Evolutionary conservation across 805 yeast species (phyloP).

Genomic region (Candida peoriensis): DNA sequence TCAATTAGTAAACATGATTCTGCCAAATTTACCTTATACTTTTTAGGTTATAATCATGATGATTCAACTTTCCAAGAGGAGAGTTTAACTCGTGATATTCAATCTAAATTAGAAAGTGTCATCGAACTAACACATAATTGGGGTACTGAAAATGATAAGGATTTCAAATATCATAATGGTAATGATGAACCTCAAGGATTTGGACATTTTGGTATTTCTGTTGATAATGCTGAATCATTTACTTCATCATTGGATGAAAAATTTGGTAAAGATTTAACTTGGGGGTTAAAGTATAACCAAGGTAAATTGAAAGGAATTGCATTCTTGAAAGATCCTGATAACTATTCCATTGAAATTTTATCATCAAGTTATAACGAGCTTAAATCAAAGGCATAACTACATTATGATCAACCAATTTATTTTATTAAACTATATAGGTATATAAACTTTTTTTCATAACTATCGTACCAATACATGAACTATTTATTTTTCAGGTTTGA

Average conservation of each 20-base stretch:
- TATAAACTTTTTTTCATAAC: not conserved
- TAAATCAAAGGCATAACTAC: not conserved
- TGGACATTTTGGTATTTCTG: conserved; percentile 78
- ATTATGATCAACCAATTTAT: not conserved
- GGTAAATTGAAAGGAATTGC: conserved; percentile 60
- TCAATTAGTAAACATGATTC: conserved; percentile 49
- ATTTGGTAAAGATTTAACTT: conserved; percentile 47
- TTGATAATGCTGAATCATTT: conserved; percentile 54
- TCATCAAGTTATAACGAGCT: conserved; percentile 27
- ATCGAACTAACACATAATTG: conserved; percentile 92
- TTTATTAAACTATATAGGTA: not conserved
- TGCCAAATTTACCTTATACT: conserved; percentile 83
- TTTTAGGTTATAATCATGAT: conserved; percentile 66
- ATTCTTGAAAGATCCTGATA: conserved; percentile 84
- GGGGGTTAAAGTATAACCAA: conserved; percentile 53
- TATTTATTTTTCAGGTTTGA: conserved; percentile 27
- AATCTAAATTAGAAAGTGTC: conserved; percentile 55
- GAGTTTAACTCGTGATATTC: conserved; percentile 28
- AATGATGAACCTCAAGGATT: conserved; percentile 77
- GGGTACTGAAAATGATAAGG: conserved; percentile 83
- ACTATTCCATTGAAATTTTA: conserved; percentile 75
- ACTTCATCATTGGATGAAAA: conserved; percentile 43
- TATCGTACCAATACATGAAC: not conserved
- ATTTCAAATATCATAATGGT: conserved; percentile 78
- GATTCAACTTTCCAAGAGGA: conserved; percentile 36